Conservation (phyloP, 208 protist genomes). For the Leishmania guyanensis region DNA sequence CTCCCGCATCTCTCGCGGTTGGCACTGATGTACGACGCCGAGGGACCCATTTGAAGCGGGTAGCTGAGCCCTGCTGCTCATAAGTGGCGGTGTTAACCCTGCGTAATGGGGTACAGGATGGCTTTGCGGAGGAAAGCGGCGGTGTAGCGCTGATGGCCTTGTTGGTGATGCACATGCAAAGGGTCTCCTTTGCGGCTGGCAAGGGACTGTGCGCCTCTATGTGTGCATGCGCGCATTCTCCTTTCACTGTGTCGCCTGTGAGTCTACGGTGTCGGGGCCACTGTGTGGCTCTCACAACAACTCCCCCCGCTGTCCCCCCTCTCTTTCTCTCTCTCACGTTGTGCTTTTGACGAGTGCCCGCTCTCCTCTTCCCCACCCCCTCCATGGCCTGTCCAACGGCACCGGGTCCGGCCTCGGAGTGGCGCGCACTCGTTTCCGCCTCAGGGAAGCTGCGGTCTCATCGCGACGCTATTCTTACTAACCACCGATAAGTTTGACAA, state of each 20-base stretch:
- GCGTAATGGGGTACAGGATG: neutral
- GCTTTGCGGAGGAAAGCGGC: neutral
- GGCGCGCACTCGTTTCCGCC: neutral
- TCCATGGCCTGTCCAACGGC: neutral
- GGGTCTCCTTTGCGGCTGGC: neutral
- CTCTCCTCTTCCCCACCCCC: neutral
- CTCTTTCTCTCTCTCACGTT: neutral
- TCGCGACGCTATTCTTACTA: neutral
- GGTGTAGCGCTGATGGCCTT: neutral
- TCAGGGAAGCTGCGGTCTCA: neutral
- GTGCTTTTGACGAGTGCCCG: neutral
- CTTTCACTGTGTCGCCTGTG: neutral
- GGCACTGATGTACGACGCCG: conserved; percentile 58
- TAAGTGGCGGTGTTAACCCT: neutral
- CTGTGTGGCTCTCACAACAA: neutral
- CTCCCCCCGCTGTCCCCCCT: neutral
- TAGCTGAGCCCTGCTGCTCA: neutral
- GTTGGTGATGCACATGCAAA: neutral
- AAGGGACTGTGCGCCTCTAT: neutral
- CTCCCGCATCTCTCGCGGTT: conserved; percentile 52
- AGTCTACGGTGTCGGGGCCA: neutral
- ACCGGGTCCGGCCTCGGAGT: neutral
- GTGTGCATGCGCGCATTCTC: neutral
- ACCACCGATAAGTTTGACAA: neutral
- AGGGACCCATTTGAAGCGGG: conserved; percentile 14